phyloP scores from a whole-genome alignment of 208 protist species.

The Acanthamoeba royreba region DNA sequence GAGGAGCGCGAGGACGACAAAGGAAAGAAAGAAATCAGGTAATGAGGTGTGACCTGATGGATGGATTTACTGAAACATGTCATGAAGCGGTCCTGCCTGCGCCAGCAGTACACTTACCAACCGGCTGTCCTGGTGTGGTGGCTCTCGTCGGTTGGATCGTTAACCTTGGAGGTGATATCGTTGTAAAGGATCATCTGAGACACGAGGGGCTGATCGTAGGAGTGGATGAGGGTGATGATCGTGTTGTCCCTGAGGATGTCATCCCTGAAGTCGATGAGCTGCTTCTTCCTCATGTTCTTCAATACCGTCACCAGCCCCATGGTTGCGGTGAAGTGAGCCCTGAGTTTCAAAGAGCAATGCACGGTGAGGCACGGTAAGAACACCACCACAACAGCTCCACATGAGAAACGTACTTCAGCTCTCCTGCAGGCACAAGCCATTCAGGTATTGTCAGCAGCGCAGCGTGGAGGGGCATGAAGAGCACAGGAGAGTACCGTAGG shows the following conservation, averaged over 20 bases:
- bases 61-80: too few species aligned
- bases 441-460: not conserved
- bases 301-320: not conserved
- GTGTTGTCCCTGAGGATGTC: not conserved
- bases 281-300: constrained; percentile 1
- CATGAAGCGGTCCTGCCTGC: too few species aligned
- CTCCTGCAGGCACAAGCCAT: not conserved
- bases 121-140: not conserved
- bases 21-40: too few species aligned
- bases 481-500: not conserved
- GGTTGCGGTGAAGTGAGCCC: not conserved
- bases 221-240: not conserved
- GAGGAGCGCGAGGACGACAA: too few species aligned
- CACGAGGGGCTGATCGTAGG: not conserved
- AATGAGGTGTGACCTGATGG: too few species aligned
- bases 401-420: not conserved
- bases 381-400: not conserved
- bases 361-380: not conserved
- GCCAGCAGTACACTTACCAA: too few species aligned
- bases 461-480: not conserved
- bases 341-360: not conserved
- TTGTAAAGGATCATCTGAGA: not conserved
- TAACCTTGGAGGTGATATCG: not conserved
- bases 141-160: not conserved
- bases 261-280: not conserved